Base-by-base conservation (phyloP, 331 rosid genomes). In the Cydonia oblonga region DNA sequence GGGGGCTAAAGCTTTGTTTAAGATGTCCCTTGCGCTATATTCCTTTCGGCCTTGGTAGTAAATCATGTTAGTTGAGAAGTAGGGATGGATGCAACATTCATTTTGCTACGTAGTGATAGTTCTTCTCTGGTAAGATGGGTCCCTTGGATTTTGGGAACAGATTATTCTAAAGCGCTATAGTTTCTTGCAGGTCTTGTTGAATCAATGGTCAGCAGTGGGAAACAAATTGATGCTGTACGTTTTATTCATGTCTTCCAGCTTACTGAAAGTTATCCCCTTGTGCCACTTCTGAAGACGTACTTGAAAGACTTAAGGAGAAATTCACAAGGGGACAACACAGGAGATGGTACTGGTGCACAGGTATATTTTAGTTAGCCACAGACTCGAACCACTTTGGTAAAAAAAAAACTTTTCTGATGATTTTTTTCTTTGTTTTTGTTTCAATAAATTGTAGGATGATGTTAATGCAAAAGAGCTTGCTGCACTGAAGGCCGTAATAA, bases 381-480 rank as follows among this genome's bases (percentile, higher is more conserved):
- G 53, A 75, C 64, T 4, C 64, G 35, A 23, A 69, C 22, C 66
- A 28, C 64, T 25, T 66, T 66, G 49, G 53, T 63, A n/a, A 61
- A 51, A n/a, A 59, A 3, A 60, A 65, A 65, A 28, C 29, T 69
- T 75, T 76, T 66, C 33, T 49, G 71, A 59, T 30, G 59, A 49
- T 19, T 20, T 71, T 69, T 23, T 71, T 0, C 59, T 22, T 5
- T 57, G 28, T 16, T 11, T 12, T 20, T 33, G 9, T 71, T n/a
- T 9, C 1, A 8, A 51, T 25, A 23, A 65, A 44, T 61, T 75
- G 75, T 80, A 88, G 96, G 85, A 83, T 40, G 96, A 90, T 68
- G 90, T 80, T 65, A 90, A 90, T 82, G 84, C 90, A 40, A 85
- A 84, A 82, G 93, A 90, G 82, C 93, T 90, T 74, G 84, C 84